A percentile compares a stretch with the other conserved stretches of the same genome.
Conservation (phyloP, 2,329 filamentous ascomycete genomes). For the Colletotrichum nymphaeae region DNA sequence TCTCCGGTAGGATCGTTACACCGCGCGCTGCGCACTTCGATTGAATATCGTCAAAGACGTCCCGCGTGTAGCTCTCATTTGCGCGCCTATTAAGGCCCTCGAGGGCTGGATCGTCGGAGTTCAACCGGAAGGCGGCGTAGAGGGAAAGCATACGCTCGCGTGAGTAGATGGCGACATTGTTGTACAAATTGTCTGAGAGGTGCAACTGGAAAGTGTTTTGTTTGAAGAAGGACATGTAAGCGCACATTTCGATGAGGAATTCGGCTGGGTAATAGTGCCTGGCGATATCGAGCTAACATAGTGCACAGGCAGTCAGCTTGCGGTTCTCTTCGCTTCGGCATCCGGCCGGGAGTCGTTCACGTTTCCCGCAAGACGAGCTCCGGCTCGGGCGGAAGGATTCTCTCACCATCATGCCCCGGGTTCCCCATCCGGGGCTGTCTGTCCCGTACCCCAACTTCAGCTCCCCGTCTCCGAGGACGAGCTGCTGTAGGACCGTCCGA, state of each 20-base stretch:
- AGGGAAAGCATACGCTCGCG: constrained; percentile 59
- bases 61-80: constrained; percentile 66
- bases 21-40: constrained; percentile 62
- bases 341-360: no score
- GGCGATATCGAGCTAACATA: constrained; percentile 58
- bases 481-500: constrained; percentile 64
- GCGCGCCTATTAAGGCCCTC: constrained; percentile 59
- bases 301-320: background rate
- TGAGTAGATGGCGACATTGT: constrained; percentile 60
- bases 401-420: constrained; percentile 55
- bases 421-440: constrained; percentile 64
- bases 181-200: constrained; percentile 67
- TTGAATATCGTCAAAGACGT: constrained; percentile 65
- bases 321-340: no score
- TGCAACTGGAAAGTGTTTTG: constrained; percentile 70
- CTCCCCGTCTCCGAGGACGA: constrained; percentile 50
- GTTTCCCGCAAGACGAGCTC: no score
- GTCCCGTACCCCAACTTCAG: constrained; percentile 54
- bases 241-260: constrained; percentile 68
- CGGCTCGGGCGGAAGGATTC: no score
- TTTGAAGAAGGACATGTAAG: constrained; percentile 71
- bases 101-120: constrained; percentile 59
- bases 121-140: constrained; percentile 66
- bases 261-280: constrained; percentile 66
- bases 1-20: constrained; percentile 69